Conservation (phyloP, 352 stramenopile genomes). For the Globisporangium paddicum region DNA sequence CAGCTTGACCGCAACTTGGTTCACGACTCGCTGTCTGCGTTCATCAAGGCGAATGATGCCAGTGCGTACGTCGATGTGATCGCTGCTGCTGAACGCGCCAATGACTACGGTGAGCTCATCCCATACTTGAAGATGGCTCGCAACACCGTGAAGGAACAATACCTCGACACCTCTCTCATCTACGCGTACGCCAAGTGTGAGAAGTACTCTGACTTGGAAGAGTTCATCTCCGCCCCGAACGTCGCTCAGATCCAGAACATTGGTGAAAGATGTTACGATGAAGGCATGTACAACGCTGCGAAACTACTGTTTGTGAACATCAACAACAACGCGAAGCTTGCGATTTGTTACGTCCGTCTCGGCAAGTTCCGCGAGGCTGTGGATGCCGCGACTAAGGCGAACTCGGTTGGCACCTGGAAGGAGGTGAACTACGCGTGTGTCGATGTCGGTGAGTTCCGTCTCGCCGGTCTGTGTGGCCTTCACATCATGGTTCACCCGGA, state of each 20-base stretch:
- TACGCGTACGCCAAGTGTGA: conserved; percentile 99
- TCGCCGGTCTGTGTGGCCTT: conserved; percentile 97
- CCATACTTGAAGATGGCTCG: conserved; percentile 99
- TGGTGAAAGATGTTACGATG: conserved; percentile 97
- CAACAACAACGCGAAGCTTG: conserved; percentile 99
- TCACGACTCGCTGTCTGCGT: conserved; percentile 97
- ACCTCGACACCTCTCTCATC: conserved; percentile 99
- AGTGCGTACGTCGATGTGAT: conserved; percentile 98
- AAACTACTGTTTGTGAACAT: conserved; percentile 99
- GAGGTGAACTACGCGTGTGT: conserved; percentile 99
- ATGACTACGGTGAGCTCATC: conserved; percentile 97
- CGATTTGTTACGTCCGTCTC: conserved; percentile 98
- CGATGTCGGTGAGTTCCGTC: conserved; percentile 96
- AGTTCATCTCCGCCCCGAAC: conserved; percentile 99
- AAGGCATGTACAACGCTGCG: conserved; percentile 98
- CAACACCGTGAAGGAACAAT: conserved; percentile 98
- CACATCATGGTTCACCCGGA: conserved; percentile 99
- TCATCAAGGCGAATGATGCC: conserved; percentile 99
- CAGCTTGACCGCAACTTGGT: conserved; percentile 96
- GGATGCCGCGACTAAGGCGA: conserved; percentile 98
- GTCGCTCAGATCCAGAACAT: conserved; percentile 99
- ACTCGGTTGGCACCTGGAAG: conserved; percentile 99
- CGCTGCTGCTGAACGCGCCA: conserved; percentile 93
- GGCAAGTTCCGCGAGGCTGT: conserved; percentile 99
- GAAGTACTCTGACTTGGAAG: conserved; percentile 98